Evolutionary conservation across 805 yeast genomes (phyloP).

Genomic region (Kodamaea laetipori): DNA sequence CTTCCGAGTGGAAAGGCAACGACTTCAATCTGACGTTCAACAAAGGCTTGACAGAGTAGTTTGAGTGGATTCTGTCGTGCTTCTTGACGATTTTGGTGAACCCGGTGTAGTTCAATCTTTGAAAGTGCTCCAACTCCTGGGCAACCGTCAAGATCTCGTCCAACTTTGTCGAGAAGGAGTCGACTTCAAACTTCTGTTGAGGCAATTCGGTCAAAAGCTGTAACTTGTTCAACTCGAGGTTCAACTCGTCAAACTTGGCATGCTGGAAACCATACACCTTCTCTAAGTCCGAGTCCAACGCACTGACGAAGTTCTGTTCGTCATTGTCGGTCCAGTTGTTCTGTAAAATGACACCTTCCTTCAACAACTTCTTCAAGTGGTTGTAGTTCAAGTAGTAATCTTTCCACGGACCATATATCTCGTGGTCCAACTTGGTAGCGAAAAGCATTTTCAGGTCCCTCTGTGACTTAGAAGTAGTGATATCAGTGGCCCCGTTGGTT

Average conservation of each 20-base stretch:
- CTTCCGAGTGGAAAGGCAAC: constrained; percentile 92
- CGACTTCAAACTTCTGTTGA: constrained; percentile 52
- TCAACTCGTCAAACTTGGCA: constrained; percentile 66
- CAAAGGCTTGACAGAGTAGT: constrained; percentile 87
- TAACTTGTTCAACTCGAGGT: constrained; percentile 60
- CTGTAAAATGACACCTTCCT: constrained; percentile 59
- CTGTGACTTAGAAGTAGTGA: constrained; percentile 2
- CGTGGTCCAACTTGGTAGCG: constrained; percentile 79
- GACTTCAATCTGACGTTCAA: constrained; percentile 83
- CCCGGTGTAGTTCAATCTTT: constrained; percentile 91
- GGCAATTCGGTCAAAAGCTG: constrained; percentile 56
- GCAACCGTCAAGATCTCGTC: constrained; percentile 77
- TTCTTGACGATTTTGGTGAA: constrained; percentile 92
- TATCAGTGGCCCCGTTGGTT: constrained; percentile 2
- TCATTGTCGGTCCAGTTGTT: constrained; percentile 68
- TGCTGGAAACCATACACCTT: constrained; percentile 75
- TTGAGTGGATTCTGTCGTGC: constrained; percentile 88
- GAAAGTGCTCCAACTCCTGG: constrained; percentile 84
- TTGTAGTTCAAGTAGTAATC: constrained; percentile 68
- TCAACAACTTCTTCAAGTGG: constrained; percentile 62
- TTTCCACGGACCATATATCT: constrained; percentile 88
- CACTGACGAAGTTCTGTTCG: constrained; percentile 67
- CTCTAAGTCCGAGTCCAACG: constrained; percentile 68
- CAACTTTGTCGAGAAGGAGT: constrained; percentile 61
- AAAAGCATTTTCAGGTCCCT: constrained; percentile 62